These are phyloP conservation scores for Talaromyces nanjingensis DNA, from an alignment of 495 filamentous ascomycete species.

Conservation along the genomic window DNA sequence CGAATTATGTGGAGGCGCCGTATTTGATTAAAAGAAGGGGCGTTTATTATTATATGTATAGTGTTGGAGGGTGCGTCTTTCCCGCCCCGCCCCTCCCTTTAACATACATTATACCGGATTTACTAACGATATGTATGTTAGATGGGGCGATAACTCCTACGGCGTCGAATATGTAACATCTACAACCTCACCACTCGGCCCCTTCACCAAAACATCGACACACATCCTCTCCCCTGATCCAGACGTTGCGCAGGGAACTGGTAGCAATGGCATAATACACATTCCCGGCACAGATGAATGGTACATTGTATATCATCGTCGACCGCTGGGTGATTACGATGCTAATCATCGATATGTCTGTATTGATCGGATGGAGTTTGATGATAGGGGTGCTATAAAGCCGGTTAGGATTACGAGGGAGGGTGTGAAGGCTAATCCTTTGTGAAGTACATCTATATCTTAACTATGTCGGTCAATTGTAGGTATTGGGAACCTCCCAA, in stretches of 20 bases:
- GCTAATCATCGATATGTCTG: conserved; percentile 38
- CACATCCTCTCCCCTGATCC: conserved; percentile 35
- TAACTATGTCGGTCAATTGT: not conserved
- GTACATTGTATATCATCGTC: conserved; percentile 45
- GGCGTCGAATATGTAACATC: conserved; percentile 40
- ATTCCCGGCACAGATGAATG: conserved; percentile 36
- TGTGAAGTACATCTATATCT: not conserved
- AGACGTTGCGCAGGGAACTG: conserved; percentile 32
- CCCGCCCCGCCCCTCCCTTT: no score
- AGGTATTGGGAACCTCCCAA: no score
- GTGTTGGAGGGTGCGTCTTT: conserved; percentile 26
- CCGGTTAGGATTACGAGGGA: conserved; percentile 34
- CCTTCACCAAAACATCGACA: conserved; percentile 25
- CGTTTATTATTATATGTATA: conserved; percentile 43
- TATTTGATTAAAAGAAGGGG: conserved; percentile 38
- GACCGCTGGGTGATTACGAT: conserved; percentile 30
- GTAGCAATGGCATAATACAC: conserved; percentile 35
- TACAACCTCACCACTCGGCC: conserved; percentile 31
- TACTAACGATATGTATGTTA: no score
- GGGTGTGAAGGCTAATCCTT: conserved; percentile 12
- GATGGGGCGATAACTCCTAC: conserved; percentile 39
- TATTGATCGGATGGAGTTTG: conserved; percentile 42
- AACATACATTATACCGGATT: no score
- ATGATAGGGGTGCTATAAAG: conserved; percentile 29
- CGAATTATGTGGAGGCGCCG: conserved; percentile 35